Conservation (phyloP, 805 yeast species). For the Saccharomycopsis schoenii region DNA sequence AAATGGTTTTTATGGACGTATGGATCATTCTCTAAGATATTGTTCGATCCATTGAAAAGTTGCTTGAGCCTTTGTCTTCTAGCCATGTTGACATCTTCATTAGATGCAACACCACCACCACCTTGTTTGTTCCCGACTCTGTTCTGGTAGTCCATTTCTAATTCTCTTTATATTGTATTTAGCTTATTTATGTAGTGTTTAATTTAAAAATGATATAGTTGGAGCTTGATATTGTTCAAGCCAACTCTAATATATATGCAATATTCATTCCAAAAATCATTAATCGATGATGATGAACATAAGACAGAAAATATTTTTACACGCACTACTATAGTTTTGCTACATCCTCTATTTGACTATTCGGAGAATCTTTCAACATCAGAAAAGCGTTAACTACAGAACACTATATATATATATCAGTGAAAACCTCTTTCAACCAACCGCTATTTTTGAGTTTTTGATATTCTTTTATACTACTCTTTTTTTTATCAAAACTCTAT, state of each 20-base stretch:
- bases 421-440: too few species aligned
- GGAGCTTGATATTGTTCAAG: too few species aligned
- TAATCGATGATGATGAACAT: neutral
- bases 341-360: too few species aligned
- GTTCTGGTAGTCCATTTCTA: conserved; percentile 74
- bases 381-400: too few species aligned
- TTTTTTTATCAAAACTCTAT: too few species aligned
- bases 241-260: too few species aligned
- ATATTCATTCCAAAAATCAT: neutral
- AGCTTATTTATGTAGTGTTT: neutral
- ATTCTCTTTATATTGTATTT: neutral
- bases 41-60: conserved; percentile 35
- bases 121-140: conserved; percentile 89
- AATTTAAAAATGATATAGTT: too few species aligned
- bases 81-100: conserved; percentile 57
- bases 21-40: conserved; percentile 51
- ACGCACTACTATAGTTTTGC: neutral
- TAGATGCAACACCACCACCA: conserved; percentile 79
- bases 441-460: too few species aligned
- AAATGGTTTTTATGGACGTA: conserved; percentile 74
- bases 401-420: too few species aligned
- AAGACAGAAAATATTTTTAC: too few species aligned
- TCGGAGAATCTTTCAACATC: too few species aligned
- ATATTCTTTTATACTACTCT: too few species aligned
- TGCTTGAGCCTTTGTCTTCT: conserved; percentile 59